These are phyloP conservation scores for Didymella pomorum DNA, from an alignment of 2,329 filamentous ascomycete genomes.

Conservation along the genomic window DNA sequence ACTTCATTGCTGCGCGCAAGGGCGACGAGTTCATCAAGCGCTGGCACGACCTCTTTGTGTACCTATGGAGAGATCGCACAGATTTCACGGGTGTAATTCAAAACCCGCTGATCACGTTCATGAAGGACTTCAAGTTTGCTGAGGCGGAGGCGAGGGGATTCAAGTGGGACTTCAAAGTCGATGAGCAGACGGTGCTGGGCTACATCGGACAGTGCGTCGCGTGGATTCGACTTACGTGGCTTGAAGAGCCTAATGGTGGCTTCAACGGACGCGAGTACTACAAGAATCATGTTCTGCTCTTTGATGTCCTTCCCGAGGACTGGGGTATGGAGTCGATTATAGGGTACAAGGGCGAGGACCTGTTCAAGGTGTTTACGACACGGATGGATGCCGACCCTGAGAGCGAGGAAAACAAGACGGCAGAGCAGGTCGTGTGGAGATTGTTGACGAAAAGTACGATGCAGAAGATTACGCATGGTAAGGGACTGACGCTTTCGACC, in stretches of 20 bases:
- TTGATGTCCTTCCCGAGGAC: not conserved
- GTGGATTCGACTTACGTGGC: slow-evolving; percentile 47
- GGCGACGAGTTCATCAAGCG: not conserved
- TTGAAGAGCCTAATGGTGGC: slow-evolving; percentile 40
- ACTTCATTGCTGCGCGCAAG: not conserved
- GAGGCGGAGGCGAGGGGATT: not conserved
- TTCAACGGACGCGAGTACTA: slow-evolving; percentile 1
- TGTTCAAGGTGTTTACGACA: slow-evolving; percentile 2
- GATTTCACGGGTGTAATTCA: not conserved
- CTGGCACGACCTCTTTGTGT: not conserved
- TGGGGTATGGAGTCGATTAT: not conserved
- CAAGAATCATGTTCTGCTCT: not conserved
- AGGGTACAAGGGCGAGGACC: not conserved
- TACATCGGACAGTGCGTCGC: slow-evolving; percentile 36
- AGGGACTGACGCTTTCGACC: slow-evolving; percentile 27
- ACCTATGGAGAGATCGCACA: not conserved
- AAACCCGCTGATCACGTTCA: not conserved
- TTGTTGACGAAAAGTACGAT: slow-evolving; percentile 43
- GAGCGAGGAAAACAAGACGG: slow-evolving; percentile 37
- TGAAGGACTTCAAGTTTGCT: not conserved
- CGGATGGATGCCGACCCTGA: slow-evolving; percentile 1
- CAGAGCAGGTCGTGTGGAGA: slow-evolving; percentile 39
- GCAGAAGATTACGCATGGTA: slow-evolving; percentile 51
- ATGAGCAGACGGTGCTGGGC: not conserved
- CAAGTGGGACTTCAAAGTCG: not conserved